These are phyloP conservation scores for Cucumis variabilis DNA, from an alignment of 331 rosid genomes.

Conservation along the genomic window DNA sequence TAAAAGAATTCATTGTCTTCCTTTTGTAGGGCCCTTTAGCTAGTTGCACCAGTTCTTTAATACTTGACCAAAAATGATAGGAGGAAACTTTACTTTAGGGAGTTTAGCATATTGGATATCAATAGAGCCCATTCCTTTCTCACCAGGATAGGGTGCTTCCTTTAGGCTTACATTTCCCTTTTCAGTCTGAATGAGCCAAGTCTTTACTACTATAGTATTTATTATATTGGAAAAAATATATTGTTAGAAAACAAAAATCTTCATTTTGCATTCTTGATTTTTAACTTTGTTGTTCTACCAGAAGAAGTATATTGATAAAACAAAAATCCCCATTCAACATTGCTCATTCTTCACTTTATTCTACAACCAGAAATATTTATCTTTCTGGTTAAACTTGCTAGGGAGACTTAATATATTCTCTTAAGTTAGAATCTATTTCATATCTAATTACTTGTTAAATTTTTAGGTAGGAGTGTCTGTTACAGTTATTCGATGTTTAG, in stretches of 20 bases:
- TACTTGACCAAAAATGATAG: conserved; percentile 84
- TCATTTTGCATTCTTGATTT: conserved; percentile 14
- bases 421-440: conserved; percentile 17
- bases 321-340: background rate
- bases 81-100: conserved; percentile 61
- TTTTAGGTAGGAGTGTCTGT: conserved; percentile 87
- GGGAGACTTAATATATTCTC: background rate
- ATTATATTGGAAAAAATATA: background rate
- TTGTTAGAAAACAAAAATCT: background rate
- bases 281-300: conserved; percentile 26
- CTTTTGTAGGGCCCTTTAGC: conserved; percentile 90
- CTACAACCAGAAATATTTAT: background rate
- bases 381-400: background rate
- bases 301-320: no score
- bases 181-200: no score
- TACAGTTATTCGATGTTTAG: conserved; percentile 73
- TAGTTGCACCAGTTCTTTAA: conserved; percentile 90
- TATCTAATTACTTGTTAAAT: conserved; percentile 38
- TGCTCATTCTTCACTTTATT: background rate
- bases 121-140: no score
- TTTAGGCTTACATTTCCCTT: no score
- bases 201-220: background rate
- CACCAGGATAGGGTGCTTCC: no score
- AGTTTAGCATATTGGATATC: no score
- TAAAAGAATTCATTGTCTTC: no score